Conservation (phyloP, 257 asterid genomes). For the Solanum okadae region DNA sequence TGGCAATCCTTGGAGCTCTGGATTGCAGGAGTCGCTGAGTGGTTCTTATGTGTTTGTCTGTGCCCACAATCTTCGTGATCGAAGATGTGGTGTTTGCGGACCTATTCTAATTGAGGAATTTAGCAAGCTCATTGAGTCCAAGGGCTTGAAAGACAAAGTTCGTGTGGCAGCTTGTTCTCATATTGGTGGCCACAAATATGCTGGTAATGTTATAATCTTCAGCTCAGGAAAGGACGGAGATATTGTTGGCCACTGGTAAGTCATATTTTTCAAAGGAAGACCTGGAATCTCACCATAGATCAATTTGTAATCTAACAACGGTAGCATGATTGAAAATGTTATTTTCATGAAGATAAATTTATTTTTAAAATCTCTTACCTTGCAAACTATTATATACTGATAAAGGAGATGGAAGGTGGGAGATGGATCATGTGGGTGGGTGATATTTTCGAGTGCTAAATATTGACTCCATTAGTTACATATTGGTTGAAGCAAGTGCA, state of each 20-base stretch:
- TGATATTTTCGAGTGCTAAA: neutral
- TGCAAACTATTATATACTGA: neutral
- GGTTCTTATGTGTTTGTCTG: slow-evolving; percentile 91
- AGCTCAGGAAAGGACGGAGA: slow-evolving; percentile 58
- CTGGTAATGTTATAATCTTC: slow-evolving; percentile 82
- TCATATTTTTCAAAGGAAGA: neutral
- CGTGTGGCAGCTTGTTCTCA: slow-evolving; percentile 86
- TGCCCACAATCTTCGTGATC: slow-evolving; percentile 79
- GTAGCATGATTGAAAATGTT: neutral
- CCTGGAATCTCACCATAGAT: neutral
- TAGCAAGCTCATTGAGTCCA: slow-evolving; percentile 53
- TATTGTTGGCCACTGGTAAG: slow-evolving; percentile 82
- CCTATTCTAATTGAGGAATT: slow-evolving; percentile 78
- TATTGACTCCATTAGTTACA: neutral
- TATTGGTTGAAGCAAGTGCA: neutral
- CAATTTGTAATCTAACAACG: neutral
- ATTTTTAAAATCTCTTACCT: neutral
- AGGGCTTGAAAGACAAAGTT: slow-evolving; percentile 45
- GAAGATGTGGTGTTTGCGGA: slow-evolving; percentile 96
- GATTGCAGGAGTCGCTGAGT: slow-evolving; percentile 47
- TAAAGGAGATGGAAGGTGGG: neutral
- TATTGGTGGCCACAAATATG: slow-evolving; percentile 96
- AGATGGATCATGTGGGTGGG: neutral
- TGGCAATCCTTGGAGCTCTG: slow-evolving; percentile 66
- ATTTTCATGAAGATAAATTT: neutral